Conservation (phyloP, 2,329 filamentous ascomycete species). For the Fusarium phyllophilum region DNA sequence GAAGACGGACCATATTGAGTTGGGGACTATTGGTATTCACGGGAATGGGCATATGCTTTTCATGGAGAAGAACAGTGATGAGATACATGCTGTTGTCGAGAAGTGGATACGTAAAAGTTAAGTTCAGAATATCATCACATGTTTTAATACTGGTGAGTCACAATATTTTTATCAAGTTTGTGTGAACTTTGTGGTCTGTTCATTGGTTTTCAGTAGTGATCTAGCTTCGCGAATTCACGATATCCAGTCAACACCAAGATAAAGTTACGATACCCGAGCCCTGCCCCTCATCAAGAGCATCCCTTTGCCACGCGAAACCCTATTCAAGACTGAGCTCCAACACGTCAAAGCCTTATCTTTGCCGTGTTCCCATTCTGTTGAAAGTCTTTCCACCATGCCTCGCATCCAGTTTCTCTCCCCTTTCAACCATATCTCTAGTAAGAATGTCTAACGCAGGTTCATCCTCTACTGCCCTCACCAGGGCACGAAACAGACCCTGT, state of each 20-base stretch:
- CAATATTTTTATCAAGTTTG: background rate
- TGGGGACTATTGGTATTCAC: constrained; percentile 31
- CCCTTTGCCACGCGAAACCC: background rate
- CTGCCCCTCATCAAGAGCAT: background rate
- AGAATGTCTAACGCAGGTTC: background rate
- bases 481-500: too few species aligned
- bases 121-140: background rate
- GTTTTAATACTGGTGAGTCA: fast-evolving
- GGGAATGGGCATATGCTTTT: constrained; percentile 42
- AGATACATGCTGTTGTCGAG: constrained; percentile 27
- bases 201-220: background rate
- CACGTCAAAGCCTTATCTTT: too few species aligned
- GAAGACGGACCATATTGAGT: constrained; percentile 33
- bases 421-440: background rate
- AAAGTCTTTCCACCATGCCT: background rate
- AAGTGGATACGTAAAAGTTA: constrained; percentile 14
- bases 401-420: too few species aligned
- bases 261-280: background rate
- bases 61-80: constrained; percentile 40
- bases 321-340: background rate
- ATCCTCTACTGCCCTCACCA: background rate
- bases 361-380: fast-evolving
- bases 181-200: background rate
- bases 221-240: background rate
- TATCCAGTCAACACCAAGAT: background rate